Evolutionary conservation across 495 filamentous ascomycete species (phyloP), one percentile per base, ranked within the genome.

Genomic region (Lepidopterella palustris): DNA sequence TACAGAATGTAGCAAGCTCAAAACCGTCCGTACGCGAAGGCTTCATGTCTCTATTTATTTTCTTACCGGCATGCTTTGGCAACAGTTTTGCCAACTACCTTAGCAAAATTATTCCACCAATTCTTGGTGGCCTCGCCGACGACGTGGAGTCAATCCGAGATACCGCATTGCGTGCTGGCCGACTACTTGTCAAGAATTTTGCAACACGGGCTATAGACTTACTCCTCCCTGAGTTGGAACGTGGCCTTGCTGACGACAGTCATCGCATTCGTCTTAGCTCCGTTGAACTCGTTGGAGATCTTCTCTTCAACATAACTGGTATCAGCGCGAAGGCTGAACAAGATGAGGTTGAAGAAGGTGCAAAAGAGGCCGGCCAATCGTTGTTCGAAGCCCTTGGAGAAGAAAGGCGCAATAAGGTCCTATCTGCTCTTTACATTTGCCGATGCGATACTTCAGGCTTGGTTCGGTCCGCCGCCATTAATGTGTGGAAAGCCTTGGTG

Each of bases 1-100:
- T 98, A 25, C 93, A 98, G 69, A 98, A 98, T 64, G 92, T 95
- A 52, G 84, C 88, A 63, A 97, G 93, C 68, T 80, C 89, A 53
- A 97, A 96, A 72, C 73, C 93, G 20, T 80, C 89, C 61, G 89
- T 97, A 59, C 85, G 93, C 60, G 93, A 98, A 78, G 93, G 93
- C 32, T 98, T 97, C 79, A 98, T 98, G 93, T 96, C 93, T 26
- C 81, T 98, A 40, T 98, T 98, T 75, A 97, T 98, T 63, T 98
- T 95, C 80, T 83, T 98, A 74, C 93, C 93, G 18, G 95, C 95
- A 57, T 98, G 93, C 74, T 98, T 98, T 70, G 93, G 93, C 64
- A 97, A 97, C 79, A 95, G 91, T 76, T 98, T 98, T 71, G 89
- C 93, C 61, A 86, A 88, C 68, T 98, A 98, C 68, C 87, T 98